Base-by-base conservation (phyloP, 2,329 filamentous ascomycete genomes). In the Trichoderma sp. region DNA sequence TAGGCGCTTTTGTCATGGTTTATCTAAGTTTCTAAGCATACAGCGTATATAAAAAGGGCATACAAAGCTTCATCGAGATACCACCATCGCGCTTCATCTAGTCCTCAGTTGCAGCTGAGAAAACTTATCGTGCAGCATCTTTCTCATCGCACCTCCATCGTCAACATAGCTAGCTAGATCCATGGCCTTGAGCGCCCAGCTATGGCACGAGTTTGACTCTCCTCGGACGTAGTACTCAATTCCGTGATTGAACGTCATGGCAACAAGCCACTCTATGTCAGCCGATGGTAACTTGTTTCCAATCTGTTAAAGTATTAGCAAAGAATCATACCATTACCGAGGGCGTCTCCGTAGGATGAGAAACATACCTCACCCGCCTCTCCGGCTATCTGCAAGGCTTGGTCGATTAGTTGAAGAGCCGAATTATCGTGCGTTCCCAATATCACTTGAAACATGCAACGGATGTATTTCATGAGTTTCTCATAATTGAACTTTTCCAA, bases 201-300 rank as follows among this genome's bases (percentile, higher is more conserved):
- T 76, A 71, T 83, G 85, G 59, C 88, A 89, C 1, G 80, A 77
- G 5, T 81, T 82, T 68, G 87, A 84, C 28, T 90, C 83, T 1
- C 84, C 82, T 1, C 79, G 81, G 14, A 84, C 83, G 73, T 87
- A 89, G n/a, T 87, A 83, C 73, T 94, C 91, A 5, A 93, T 82
- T 0, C 86, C 89, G 70, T 89, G 88, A 72, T 94, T 94, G 77
- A 91, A 93, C 0, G 86, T 81, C 6, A 84, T 87, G 1, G 87
- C 86, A 0, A 88, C 87, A n/a, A 96, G 85, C 90, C 91, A 96
- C 74, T 93, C 89, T 1, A 94, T 79, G 75, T 96, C 92, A 4
- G 86, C 84, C 0, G 80, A 74, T 0, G 92, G 91, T 75, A 92
- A 92, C 1, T 79, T 76, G 1, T 80, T 76, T 26, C 81, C 72